phyloP scores from a whole-genome alignment of 176 grass and related monocot species.

The Themeda triandra region DNA sequence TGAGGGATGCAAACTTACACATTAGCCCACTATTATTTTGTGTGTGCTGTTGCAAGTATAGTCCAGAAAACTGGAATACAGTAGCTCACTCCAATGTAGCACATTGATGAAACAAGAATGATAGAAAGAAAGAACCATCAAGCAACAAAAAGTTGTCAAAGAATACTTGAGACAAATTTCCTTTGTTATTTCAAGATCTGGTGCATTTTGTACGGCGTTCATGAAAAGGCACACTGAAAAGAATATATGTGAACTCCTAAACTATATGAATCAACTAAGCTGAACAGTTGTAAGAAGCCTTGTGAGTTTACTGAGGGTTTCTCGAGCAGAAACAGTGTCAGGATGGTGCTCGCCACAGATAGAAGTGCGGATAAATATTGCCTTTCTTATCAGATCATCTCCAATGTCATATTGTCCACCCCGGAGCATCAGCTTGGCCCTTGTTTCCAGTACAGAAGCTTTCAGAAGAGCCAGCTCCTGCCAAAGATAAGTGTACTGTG shows the following conservation, averaged over 20 bases:
- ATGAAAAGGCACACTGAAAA: slow-evolving; percentile 49
- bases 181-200: slow-evolving; percentile 56
- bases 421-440: slow-evolving; percentile 87
- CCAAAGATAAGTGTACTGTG: slow-evolving; percentile 71
- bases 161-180: slow-evolving; percentile 33
- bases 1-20: not conserved
- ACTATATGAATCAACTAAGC: slow-evolving; percentile 80
- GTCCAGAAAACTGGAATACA: not conserved
- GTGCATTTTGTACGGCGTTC: slow-evolving; percentile 40
- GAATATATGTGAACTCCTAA: slow-evolving; percentile 64
- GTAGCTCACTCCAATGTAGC: not conserved
- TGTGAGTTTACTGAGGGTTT: slow-evolving; percentile 95
- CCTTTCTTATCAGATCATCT: slow-evolving; percentile 92
- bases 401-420: slow-evolving; percentile 84
- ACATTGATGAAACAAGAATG: slow-evolving; percentile 13
- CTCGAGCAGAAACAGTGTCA: slow-evolving; percentile 81
- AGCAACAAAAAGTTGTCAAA: slow-evolving; percentile 1
- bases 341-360: slow-evolving; percentile 93
- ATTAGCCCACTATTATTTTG: not conserved
- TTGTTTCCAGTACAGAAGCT: slow-evolving; percentile 88
- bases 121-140: not conserved
- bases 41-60: slow-evolving; percentile 21
- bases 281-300: slow-evolving; percentile 96
- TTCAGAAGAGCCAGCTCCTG: slow-evolving; percentile 89
- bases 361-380: slow-evolving; percentile 89